phyloP scores from a whole-genome alignment of 2,329 filamentous ascomycete species.

The Fusarium coffeatum region DNA sequence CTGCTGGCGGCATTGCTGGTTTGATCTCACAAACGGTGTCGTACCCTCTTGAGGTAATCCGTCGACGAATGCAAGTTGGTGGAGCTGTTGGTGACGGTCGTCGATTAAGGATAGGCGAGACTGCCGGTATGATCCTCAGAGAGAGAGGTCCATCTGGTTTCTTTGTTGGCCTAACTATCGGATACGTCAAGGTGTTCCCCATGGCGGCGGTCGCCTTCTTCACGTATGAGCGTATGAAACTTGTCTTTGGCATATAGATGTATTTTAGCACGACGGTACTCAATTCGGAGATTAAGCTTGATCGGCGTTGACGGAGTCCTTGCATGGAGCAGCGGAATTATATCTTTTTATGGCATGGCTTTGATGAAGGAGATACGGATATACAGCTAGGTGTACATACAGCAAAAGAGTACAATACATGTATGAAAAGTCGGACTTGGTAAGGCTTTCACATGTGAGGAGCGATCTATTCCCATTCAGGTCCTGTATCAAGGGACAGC shows the following conservation, averaged over 20 bases:
- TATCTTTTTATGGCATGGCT: conserved; percentile 24
- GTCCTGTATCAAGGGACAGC: background rate
- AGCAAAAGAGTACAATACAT: conserved; percentile 11
- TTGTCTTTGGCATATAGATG: conserved; percentile 70
- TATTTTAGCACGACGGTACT: conserved; percentile 13
- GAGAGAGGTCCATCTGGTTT: conserved; percentile 85
- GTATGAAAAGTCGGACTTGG: background rate
- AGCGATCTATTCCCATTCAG: conserved; percentile 16
- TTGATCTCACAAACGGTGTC: conserved; percentile 90
- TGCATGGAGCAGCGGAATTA: conserved; percentile 29
- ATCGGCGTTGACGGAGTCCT: conserved; percentile 44
- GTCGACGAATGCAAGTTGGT: conserved; percentile 94
- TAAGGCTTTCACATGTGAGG: conserved; percentile 7
- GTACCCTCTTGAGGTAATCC: conserved; percentile 93
- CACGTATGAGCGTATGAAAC: conserved; percentile 73
- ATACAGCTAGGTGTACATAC: conserved; percentile 27
- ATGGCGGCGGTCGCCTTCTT: conserved; percentile 81
- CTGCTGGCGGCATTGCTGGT: conserved; percentile 85
- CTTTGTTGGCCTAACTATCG: conserved; percentile 92
- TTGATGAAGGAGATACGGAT: conserved; percentile 6
- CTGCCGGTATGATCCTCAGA: conserved; percentile 76
- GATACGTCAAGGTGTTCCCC: conserved; percentile 93
- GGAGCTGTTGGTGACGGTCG: conserved; percentile 93
- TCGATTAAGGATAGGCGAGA: conserved; percentile 81
- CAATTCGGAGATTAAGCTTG: conserved; percentile 16